These are phyloP conservation scores for Coniochaeta sp. DNA, from an alignment of 2,329 filamentous ascomycete genomes.

Conservation along the genomic window DNA sequence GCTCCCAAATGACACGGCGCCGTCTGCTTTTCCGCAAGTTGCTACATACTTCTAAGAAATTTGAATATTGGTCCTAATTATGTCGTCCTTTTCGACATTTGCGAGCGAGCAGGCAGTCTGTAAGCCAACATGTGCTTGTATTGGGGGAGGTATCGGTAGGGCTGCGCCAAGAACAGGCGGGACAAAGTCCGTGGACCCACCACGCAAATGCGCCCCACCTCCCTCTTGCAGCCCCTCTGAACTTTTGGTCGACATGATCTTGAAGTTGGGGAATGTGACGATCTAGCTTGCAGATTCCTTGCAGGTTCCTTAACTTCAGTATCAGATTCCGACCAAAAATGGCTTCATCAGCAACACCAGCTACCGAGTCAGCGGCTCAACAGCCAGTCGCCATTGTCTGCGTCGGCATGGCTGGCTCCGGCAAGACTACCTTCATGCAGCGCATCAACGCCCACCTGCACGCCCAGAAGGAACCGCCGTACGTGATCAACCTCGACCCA, in stretches of 20 bases:
- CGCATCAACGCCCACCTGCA: conserved; percentile 93
- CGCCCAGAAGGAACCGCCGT: conserved; percentile 70
- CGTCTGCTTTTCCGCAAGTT: too few species aligned
- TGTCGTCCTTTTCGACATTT: too few species aligned
- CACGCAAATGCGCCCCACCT: background rate
- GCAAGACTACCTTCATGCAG: conserved; percentile 99
- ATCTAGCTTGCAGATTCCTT: too few species aligned
- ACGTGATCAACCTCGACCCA: conserved; percentile 95
- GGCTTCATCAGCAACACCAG: conserved; percentile 10
- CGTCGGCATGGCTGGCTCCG: conserved; percentile 94
- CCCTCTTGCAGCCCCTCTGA: background rate
- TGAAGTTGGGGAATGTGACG: background rate
- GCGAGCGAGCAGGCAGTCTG: too few species aligned
- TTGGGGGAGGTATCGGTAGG: background rate
- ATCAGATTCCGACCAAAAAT: conserved; percentile 6
- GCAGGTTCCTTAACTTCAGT: background rate
- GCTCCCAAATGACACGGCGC: too few species aligned
- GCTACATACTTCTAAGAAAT: too few species aligned
- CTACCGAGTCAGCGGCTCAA: conserved; percentile 20
- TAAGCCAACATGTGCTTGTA: too few species aligned
- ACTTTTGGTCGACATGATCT: background rate
- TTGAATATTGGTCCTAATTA: too few species aligned
- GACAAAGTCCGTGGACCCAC: background rate
- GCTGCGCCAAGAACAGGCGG: background rate
- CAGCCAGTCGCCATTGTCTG: conserved; percentile 78